phyloP scores from a whole-genome alignment of 129 eudicot genomes.

The Dittrichia graveolens region DNA sequence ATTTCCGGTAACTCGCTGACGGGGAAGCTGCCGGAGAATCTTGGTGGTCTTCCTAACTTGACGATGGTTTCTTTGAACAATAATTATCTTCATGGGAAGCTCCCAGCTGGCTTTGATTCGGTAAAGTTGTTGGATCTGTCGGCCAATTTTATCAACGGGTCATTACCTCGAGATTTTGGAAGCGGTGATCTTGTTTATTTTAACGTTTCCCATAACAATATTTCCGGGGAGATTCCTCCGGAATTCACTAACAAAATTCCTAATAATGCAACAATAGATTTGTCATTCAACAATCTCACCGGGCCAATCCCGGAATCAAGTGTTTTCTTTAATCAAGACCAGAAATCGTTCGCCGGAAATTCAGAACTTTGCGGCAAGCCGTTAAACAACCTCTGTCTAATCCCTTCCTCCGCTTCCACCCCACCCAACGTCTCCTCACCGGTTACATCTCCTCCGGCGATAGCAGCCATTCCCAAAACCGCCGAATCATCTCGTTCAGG shows the following conservation, averaged over 20 bases:
- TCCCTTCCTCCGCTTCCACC: constrained; percentile 53
- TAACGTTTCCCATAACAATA: constrained; percentile 68
- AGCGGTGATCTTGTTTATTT: constrained; percentile 50
- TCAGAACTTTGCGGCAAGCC: constrained; percentile 75
- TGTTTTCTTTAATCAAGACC: constrained; percentile 53
- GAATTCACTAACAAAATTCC: constrained; percentile 54
- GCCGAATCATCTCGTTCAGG: constrained; percentile 37
- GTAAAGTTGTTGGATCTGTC: constrained; percentile 66
- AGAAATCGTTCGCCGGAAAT: constrained; percentile 64
- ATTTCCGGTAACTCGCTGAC: constrained; percentile 64
- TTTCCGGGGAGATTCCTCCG: constrained; percentile 74
- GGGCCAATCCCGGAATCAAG: constrained; percentile 70
- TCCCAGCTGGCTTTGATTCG: constrained; percentile 64
- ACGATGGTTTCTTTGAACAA: constrained; percentile 53
- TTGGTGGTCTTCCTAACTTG: constrained; percentile 47
- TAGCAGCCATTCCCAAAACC: constrained; percentile 88
- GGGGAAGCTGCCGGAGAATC: constrained; percentile 57
- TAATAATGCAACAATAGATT: constrained; percentile 65
- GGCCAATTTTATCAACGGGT: constrained; percentile 66
- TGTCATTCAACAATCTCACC: constrained; percentile 72
- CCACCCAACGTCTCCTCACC: constrained; percentile 51
- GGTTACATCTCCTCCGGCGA: constrained; percentile 79
- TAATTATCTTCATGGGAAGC: constrained; percentile 60
- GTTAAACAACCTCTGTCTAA: constrained; percentile 46
- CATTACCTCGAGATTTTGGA: constrained; percentile 66